These are phyloP conservation scores for Eustoma russellianum DNA, from an alignment of 257 asterid genomes.

Conservation along the genomic window DNA sequence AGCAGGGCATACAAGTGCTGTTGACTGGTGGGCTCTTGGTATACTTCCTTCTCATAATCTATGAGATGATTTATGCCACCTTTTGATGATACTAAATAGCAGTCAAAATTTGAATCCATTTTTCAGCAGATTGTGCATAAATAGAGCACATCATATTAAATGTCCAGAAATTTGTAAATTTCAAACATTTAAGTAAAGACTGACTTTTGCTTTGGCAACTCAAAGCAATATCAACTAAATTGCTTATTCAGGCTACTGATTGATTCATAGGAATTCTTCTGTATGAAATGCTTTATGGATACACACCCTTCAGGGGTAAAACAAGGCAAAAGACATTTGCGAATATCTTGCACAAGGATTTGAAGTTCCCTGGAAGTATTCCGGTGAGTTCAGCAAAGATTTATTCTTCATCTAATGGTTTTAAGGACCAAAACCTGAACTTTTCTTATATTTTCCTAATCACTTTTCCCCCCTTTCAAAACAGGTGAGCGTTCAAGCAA, in stretches of 20 bases:
- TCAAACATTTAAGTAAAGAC: too few relatives aligned
- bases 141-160: too few relatives aligned
- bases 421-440: too few relatives aligned
- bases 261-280: slow-evolving; percentile 62
- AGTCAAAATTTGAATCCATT: too few relatives aligned
- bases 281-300: slow-evolving; percentile 91
- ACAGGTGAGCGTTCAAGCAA: slow-evolving; percentile 82
- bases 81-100: neutral
- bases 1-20: slow-evolving; percentile 97
- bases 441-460: too few relatives aligned
- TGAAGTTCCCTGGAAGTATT: slow-evolving; percentile 78
- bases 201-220: too few relatives aligned
- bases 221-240: too few relatives aligned
- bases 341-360: slow-evolving; percentile 79
- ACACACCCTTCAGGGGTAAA: slow-evolving; percentile 96
- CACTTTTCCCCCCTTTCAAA: neutral
- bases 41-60: slow-evolving; percentile 7
- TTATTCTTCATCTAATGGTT: too few relatives aligned
- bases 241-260: neutral
- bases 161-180: too few relatives aligned
- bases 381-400: slow-evolving; percentile 32
- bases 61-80: neutral
- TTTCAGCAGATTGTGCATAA: too few relatives aligned
- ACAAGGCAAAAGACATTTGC: slow-evolving; percentile 95
- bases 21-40: slow-evolving; percentile 99